Percentiles rank a stretch among this genome's conserved stretches.
phyloP scores from a whole-genome alignment of 106 monocot genomes.

The Phalaenopsis aphrodite region DNA sequence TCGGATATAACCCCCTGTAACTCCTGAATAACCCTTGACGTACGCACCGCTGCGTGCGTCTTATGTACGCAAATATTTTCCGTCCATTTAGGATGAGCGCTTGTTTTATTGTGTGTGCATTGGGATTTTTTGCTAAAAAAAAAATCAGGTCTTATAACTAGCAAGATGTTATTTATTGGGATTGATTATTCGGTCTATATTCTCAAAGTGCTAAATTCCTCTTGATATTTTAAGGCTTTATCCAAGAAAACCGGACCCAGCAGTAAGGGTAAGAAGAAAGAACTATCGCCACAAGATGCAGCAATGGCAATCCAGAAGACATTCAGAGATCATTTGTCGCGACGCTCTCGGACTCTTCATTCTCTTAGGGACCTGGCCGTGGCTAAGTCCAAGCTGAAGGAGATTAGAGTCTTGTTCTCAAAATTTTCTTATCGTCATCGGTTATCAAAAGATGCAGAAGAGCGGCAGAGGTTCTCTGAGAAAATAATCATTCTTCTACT shows the following conservation, averaged over 20 bases:
- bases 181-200: background rate
- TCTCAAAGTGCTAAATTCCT: background rate
- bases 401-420: conserved; percentile 65
- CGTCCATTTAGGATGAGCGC: no score
- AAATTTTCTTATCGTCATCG: conserved; percentile 79
- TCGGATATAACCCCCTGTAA: no score
- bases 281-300: conserved; percentile 66
- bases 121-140: no score
- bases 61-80: no score
- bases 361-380: conserved; percentile 75
- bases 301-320: conserved; percentile 71
- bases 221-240: conserved; percentile 54
- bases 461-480: conserved; percentile 81
- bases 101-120: no score
- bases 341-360: conserved; percentile 57
- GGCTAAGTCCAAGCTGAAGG: conserved; percentile 80
- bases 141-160: no score
- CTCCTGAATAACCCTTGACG: no score
- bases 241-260: conserved; percentile 19
- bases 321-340: conserved; percentile 58
- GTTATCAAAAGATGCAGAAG: conserved; percentile 58
- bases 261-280: conserved; percentile 69
- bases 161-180: background rate
- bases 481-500: conserved; percentile 79
- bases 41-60: no score